phyloP scores from a whole-genome alignment of 352 stramenopile species.

The Elongisporangium senticosum region DNA sequence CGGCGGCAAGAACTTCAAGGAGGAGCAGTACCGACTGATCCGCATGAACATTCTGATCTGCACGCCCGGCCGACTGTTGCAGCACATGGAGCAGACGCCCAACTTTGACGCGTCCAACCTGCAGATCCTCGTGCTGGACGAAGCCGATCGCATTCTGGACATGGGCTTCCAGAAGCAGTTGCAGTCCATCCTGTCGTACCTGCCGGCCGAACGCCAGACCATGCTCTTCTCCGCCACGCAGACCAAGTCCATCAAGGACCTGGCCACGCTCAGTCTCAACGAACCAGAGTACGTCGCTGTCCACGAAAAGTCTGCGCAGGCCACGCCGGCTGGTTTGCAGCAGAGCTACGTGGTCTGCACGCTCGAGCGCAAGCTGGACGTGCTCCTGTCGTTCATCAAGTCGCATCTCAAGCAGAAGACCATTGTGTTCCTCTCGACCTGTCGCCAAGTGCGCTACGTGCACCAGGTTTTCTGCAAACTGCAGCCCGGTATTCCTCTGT shows the following conservation, averaged over 20 bases:
- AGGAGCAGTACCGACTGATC: conserved; percentile 94
- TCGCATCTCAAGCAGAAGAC: conserved; percentile 98
- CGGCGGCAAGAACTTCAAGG: conserved; percentile 93
- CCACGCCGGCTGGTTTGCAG: conserved; percentile 89
- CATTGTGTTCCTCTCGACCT: conserved; percentile 98
- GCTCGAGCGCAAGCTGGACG: conserved; percentile 96
- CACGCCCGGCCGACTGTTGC: conserved; percentile 95
- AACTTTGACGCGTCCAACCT: conserved; percentile 94
- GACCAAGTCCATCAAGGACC: conserved; percentile 96
- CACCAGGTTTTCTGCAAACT: conserved; percentile 96
- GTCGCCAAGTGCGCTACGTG: conserved; percentile 94
- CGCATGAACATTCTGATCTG: conserved; percentile 97
- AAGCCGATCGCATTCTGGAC: conserved; percentile 99
- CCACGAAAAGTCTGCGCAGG: conserved; percentile 87
- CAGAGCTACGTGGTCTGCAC: conserved; percentile 96
- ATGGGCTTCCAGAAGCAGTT: conserved; percentile 99
- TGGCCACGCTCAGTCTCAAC: conserved; percentile 93
- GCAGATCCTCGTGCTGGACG: conserved; percentile 97
- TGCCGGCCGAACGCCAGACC: conserved; percentile 93
- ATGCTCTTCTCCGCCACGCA: conserved; percentile 97
- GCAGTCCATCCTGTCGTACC: conserved; percentile 93
- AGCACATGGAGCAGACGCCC: conserved; percentile 99
- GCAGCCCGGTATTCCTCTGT: conserved; percentile 94
- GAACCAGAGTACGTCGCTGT: conserved; percentile 97
- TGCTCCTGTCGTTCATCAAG: conserved; percentile 98